Conservation (phyloP, 176 grass and related monocot species). For the Oryza officinalis region DNA sequence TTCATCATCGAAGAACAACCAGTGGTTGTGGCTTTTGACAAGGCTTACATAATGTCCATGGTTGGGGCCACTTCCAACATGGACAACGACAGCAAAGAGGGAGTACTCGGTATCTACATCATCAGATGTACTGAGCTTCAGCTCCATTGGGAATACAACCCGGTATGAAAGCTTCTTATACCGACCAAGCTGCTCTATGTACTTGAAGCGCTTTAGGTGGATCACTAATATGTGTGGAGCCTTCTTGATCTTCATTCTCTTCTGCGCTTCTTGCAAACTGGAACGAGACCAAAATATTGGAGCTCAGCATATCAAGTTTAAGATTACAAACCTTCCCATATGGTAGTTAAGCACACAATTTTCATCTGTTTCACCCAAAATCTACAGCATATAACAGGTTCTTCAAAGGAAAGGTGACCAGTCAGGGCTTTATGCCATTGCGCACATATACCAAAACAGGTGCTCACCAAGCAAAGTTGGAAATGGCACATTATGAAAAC, state of each 20-base stretch:
- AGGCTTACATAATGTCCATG: conserved; percentile 98
- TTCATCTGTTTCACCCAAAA: conserved; percentile 22
- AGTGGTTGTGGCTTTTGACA: conserved; percentile 93
- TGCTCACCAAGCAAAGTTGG: not conserved
- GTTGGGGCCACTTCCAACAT: conserved; percentile 96
- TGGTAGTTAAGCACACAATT: conserved; percentile 8
- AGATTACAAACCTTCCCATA: conserved; percentile 13
- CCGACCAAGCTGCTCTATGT: conserved; percentile 87
- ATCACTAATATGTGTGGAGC: conserved; percentile 90
- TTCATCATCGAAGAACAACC: conserved; percentile 98
- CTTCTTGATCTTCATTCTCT: conserved; percentile 99
- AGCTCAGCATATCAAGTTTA: conserved; percentile 38
- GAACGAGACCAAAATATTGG: conserved; percentile 28
- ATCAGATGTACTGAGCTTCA: conserved; percentile 83
- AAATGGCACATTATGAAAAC: conserved; percentile 29
- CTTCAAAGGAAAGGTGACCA: not conserved
- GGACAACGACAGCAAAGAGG: conserved; percentile 91
- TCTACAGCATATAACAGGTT: conserved; percentile 17
- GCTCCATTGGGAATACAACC: conserved; percentile 92
- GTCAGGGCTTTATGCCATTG: not conserved
- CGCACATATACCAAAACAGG: conserved; percentile 13
- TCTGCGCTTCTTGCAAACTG: conserved; percentile 97
- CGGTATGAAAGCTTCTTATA: conserved; percentile 99
- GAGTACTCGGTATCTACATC: conserved; percentile 87
- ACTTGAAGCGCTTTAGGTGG: conserved; percentile 94